A percentile compares a stretch with the other conserved stretches of the same genome.
Conservation (phyloP, 1,139 yeast species). For the Candida sojae region DNA sequence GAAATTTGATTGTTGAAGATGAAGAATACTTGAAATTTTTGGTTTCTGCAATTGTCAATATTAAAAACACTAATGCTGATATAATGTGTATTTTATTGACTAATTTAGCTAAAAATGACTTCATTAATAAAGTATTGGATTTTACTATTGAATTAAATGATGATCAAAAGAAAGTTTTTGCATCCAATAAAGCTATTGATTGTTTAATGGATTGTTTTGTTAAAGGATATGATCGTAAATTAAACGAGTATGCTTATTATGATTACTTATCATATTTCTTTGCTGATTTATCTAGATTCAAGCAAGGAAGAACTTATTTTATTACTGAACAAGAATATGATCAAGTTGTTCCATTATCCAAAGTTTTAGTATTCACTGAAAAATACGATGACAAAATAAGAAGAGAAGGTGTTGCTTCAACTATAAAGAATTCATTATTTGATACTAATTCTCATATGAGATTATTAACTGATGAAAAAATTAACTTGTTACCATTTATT, state of each 20-base stretch:
- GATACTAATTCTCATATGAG: slow-evolving; percentile 69
- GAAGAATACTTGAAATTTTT: slow-evolving; percentile 56
- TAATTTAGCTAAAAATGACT: slow-evolving; percentile 79
- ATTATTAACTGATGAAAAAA: slow-evolving; percentile 59
- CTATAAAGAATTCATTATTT: slow-evolving; percentile 86
- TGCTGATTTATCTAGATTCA: slow-evolving; percentile 80
- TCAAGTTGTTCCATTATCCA: slow-evolving; percentile 75
- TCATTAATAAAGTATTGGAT: slow-evolving; percentile 56
- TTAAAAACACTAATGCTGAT: slow-evolving; percentile 70
- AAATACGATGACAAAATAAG: slow-evolving; percentile 75
- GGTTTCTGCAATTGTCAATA: slow-evolving; percentile 53
- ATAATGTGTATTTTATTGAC: slow-evolving; percentile 82
- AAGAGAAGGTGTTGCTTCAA: slow-evolving; percentile 91
- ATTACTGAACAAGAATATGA: slow-evolving; percentile 73
- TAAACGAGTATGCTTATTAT: slow-evolving; percentile 71
- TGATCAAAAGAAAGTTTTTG: slow-evolving; percentile 43
- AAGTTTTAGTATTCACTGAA: slow-evolving; percentile 81
- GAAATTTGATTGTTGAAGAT: slow-evolving; percentile 68
- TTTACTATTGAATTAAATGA: slow-evolving; percentile 41
- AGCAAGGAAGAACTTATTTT: slow-evolving; percentile 74
- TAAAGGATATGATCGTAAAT: slow-evolving; percentile 71
- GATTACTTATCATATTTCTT: slow-evolving; percentile 88
- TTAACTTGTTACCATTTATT: slow-evolving; percentile 79
- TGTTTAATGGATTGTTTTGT: slow-evolving; percentile 90
- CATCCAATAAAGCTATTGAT: slow-evolving; percentile 66